These are phyloP conservation scores for Phialocephala sp. DNA, from an alignment of 2,329 filamentous ascomycete genomes.

Conservation along the genomic window DNA sequence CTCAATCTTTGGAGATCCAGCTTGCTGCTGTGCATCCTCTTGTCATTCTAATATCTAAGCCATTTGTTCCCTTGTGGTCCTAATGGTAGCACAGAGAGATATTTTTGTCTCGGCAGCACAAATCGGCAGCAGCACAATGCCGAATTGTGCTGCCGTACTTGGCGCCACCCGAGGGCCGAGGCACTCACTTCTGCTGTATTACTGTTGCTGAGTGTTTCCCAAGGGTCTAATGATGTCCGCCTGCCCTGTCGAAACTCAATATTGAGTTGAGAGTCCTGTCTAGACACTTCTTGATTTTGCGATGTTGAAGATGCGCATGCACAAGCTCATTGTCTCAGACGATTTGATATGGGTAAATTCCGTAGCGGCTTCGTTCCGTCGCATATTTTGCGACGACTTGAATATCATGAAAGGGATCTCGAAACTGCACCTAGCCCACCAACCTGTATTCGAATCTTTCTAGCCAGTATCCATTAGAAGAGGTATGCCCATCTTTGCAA, in stretches of 20 bases:
- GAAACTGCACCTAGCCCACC: too few species aligned
- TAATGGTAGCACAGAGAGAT: not conserved
- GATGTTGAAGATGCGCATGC: not conserved
- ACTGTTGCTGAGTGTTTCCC: not conserved
- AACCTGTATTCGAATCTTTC: too few species aligned
- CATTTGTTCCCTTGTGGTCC: not conserved
- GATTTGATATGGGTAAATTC: not conserved
- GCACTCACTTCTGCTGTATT: too few species aligned
- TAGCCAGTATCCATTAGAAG: too few species aligned
- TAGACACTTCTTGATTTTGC: constrained; percentile 2
- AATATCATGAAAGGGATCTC: too few species aligned
- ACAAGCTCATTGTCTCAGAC: not conserved
- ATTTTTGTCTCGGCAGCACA: not conserved
- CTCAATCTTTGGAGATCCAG: not conserved
- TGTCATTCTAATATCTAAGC: not conserved
- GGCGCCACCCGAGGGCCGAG: not conserved
- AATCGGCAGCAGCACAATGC: not conserved
- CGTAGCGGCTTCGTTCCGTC: not conserved
- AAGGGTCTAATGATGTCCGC: not conserved
- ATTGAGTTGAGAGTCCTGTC: not conserved
- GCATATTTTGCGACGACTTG: too few species aligned
- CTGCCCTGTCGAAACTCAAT: not conserved
- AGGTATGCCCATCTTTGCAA: too few species aligned
- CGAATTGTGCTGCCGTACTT: not conserved
- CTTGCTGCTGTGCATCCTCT: not conserved